Conservation (phyloP, 768 basidiomycete genomes). For the Lactarius quietus region DNA sequence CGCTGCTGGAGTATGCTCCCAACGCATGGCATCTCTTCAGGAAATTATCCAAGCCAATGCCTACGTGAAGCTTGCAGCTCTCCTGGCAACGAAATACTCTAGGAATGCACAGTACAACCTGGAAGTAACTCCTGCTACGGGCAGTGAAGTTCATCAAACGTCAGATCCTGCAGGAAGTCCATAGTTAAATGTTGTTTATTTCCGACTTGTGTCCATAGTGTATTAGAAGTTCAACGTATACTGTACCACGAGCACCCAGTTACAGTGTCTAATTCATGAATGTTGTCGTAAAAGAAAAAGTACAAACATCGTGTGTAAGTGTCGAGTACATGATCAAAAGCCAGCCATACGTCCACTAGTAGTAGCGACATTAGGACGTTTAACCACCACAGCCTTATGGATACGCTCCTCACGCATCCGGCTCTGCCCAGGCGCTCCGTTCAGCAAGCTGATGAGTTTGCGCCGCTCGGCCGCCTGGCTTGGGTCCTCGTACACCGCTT, state of each 20-base stretch:
- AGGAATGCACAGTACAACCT: conserved; percentile 93
- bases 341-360: conserved; percentile 12
- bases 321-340: conserved; percentile 14
- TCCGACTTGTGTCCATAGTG: background rate
- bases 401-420: conserved; percentile 11
- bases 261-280: background rate
- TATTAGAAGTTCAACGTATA: background rate
- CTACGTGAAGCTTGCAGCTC: conserved; percentile 74
- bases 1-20: background rate
- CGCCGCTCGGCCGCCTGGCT: conserved; percentile 23
- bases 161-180: background rate
- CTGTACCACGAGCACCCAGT: background rate
- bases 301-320: background rate
- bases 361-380: background rate
- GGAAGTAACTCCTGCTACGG: conserved; percentile 51
- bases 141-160: conserved; percentile 27
- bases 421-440: conserved; percentile 20
- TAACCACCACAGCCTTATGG: background rate
- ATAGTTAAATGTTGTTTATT: background rate
- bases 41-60: conserved; percentile 78
- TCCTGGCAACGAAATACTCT: conserved; percentile 81
- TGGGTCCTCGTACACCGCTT: conserved; percentile 26
- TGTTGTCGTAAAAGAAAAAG: background rate
- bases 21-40: conserved; percentile 35
- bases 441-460: conserved; percentile 24